phyloP scores from a whole-genome alignment of 2,329 filamentous ascomycete genomes.

The Cordyceps tenuipes region DNA sequence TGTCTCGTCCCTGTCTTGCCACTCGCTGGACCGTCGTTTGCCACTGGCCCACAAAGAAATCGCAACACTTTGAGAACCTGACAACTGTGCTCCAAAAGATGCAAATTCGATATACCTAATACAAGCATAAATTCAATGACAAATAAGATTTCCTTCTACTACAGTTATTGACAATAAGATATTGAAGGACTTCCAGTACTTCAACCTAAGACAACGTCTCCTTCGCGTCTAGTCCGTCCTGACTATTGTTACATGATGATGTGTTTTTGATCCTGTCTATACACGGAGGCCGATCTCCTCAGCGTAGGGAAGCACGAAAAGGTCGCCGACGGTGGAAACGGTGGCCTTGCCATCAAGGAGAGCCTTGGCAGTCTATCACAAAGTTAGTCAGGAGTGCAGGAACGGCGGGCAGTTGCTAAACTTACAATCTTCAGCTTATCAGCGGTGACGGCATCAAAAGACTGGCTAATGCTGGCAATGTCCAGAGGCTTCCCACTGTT shows the following conservation, averaged over 20 bases:
- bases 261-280: constrained; percentile 46
- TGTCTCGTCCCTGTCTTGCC: background rate
- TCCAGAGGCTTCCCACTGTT: constrained; percentile 77
- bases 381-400: constrained; percentile 19
- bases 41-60: too few relatives aligned
- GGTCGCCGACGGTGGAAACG: constrained; percentile 82
- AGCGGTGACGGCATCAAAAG: constrained; percentile 70
- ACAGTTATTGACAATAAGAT: constrained; percentile 36
- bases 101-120: background rate
- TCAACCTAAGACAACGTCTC: constrained; percentile 21
- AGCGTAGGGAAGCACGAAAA: constrained; percentile 83
- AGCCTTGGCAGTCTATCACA: constrained; percentile 69
- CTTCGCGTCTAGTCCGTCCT: constrained; percentile 31
- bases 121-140: background rate
- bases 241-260: constrained; percentile 37
- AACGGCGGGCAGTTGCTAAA: constrained; percentile 16
- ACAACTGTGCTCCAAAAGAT: background rate
- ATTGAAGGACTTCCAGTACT: too few relatives aligned
- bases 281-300: constrained; percentile 91
- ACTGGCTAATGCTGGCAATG: constrained; percentile 69
- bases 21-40: background rate
- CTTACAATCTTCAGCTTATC: constrained; percentile 81
- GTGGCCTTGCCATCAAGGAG: constrained; percentile 83
- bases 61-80: too few relatives aligned
- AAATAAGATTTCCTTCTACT: constrained; percentile 31